phyloP scores from a whole-genome alignment of 495 filamentous ascomycete genomes.

The Staphylotrichum longicolle region DNA sequence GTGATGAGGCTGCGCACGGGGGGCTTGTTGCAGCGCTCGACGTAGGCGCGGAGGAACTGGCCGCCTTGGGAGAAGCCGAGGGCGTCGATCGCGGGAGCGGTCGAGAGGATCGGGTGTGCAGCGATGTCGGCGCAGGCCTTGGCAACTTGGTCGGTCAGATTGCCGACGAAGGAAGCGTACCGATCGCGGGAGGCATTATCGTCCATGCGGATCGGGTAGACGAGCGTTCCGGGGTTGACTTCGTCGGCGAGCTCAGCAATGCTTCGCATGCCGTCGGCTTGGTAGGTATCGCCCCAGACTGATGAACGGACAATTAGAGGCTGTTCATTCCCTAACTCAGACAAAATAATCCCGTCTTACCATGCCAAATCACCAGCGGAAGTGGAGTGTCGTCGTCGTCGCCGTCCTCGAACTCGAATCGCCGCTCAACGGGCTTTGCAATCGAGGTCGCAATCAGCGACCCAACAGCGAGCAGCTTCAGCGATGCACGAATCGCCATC shows the following conservation, averaged over 20 bases:
- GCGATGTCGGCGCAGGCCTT: conserved; percentile 79
- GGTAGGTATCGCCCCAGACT: conserved; percentile 65
- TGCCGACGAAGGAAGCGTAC: conserved; percentile 84
- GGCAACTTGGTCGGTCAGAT: conserved; percentile 75
- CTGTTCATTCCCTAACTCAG: not conserved
- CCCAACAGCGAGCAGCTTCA: conserved; percentile 29
- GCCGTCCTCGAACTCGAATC: conserved; percentile 18
- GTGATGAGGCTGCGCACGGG: conserved; percentile 82
- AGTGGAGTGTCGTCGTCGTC: conserved; percentile 60
- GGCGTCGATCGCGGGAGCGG: conserved; percentile 80
- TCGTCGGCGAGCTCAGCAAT: conserved; percentile 67
- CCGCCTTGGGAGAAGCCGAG: conserved; percentile 95
- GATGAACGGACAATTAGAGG: conserved; percentile 3
- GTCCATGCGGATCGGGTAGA: conserved; percentile 76
- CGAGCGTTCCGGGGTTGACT: conserved; percentile 76
- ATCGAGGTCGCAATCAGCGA: conserved; percentile 31
- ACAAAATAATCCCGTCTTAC: conserved; percentile 40
- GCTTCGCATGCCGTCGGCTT: conserved; percentile 65
- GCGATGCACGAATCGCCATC: conserved; percentile 26
- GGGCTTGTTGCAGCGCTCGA: conserved; percentile 84
- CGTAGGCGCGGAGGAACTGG: conserved; percentile 89
- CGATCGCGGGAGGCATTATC: conserved; percentile 65
- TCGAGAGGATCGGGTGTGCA: conserved; percentile 71
- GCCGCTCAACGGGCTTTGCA: conserved; percentile 27
- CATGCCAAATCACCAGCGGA: conserved; percentile 93